Percentiles rank a stretch among this genome's conserved stretches.
phyloP scores from a whole-genome alignment of 108 stramenopile species.

The Skeletonema tropicum region DNA sequence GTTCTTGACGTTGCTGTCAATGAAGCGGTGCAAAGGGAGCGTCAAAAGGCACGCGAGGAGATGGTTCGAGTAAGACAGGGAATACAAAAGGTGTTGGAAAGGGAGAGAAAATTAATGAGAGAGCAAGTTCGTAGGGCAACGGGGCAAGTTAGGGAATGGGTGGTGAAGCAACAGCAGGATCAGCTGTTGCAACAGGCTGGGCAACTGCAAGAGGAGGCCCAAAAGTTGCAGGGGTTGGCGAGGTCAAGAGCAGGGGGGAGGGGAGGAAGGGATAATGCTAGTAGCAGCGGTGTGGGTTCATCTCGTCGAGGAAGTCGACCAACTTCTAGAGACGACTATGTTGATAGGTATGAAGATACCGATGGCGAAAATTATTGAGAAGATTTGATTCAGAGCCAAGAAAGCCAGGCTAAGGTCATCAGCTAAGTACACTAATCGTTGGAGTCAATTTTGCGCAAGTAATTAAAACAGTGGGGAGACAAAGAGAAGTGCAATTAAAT shows the following conservation, averaged over 20 bases:
- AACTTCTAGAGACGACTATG: no score
- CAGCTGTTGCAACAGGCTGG: slow-evolving; percentile 34
- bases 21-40: slow-evolving; percentile 16
- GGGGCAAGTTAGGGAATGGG: slow-evolving; percentile 39
- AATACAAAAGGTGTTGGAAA: slow-evolving; percentile 36
- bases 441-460: neutral
- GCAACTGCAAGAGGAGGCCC: slow-evolving; percentile 35
- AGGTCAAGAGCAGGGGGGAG: slow-evolving; percentile 8
- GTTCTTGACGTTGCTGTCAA: slow-evolving; percentile 23
- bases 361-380: neutral
- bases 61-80: slow-evolving; percentile 36
- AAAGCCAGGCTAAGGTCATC: neutral
- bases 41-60: slow-evolving; percentile 25
- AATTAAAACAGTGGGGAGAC: neutral
- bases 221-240: slow-evolving; percentile 4
- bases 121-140: slow-evolving; percentile 45
- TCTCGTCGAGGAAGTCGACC: neutral
- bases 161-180: slow-evolving; percentile 35
- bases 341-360: neutral
- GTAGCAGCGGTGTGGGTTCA: neutral
- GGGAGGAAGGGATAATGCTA: slow-evolving; percentile 1
- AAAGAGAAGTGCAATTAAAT: neutral
- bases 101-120: slow-evolving; percentile 48
- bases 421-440: neutral
- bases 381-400: neutral